Conservation (phyloP, 1,139 yeast genomes). For the Scheffersomyces parashehatae region DNA sequence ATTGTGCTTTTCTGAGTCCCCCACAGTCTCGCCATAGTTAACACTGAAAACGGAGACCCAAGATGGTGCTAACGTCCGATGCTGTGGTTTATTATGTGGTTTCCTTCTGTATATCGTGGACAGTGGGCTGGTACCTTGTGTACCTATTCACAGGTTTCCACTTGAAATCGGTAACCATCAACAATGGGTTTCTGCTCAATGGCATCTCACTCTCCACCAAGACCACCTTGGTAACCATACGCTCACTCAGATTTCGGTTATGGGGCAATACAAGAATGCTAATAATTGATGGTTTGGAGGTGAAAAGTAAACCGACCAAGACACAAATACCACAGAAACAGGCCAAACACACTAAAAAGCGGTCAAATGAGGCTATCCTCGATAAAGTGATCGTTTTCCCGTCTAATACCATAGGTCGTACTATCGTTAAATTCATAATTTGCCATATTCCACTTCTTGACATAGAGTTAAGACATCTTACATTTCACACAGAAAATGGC, state of each 20-base stretch:
- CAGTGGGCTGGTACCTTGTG: slow-evolving; percentile 26
- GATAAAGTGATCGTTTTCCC: slow-evolving; percentile 19
- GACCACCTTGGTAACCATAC: slow-evolving; percentile 14
- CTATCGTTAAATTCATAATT: slow-evolving; percentile 15
- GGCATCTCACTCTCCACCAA: slow-evolving; percentile 22
- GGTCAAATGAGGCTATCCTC: background rate
- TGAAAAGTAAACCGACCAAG: slow-evolving; percentile 4
- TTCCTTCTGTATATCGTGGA: slow-evolving; percentile 19
- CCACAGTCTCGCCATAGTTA: no score
- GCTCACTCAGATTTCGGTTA: slow-evolving; percentile 33
- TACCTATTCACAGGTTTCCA: slow-evolving; percentile 36
- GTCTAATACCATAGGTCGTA: slow-evolving; percentile 10
- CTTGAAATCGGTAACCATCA: slow-evolving; percentile 32
- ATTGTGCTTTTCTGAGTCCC: no score
- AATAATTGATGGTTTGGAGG: slow-evolving; percentile 27
- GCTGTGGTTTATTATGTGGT: slow-evolving; percentile 5
- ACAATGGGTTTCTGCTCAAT: slow-evolving; percentile 44
- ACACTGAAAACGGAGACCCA: background rate
- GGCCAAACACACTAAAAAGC: background rate
- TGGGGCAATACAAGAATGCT: slow-evolving; percentile 44
- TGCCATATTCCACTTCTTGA: slow-evolving; percentile 27
- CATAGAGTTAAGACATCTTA: slow-evolving; percentile 27
- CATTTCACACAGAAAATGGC: slow-evolving; percentile 10
- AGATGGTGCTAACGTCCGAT: background rate
- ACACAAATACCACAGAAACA: slow-evolving; percentile 2